Conservation (phyloP, 2,329 filamentous ascomycete genomes). For the Epichloe elymi region DNA sequence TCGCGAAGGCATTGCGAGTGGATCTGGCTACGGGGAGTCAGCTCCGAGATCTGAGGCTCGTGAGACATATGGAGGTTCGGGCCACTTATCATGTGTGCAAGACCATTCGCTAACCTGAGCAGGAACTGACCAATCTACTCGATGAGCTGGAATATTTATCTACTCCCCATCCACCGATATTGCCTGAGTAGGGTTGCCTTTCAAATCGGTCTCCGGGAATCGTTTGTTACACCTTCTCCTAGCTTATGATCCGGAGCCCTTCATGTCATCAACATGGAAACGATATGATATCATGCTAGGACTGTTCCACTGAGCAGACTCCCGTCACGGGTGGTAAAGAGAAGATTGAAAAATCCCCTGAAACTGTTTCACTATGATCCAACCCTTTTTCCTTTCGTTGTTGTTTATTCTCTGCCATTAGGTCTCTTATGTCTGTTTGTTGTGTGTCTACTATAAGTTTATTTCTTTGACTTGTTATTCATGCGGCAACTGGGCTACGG, state of each 20-base stretch:
- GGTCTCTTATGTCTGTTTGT: slow-evolving; percentile 3
- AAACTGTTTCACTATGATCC: not conserved
- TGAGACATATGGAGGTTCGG: slow-evolving; percentile 31
- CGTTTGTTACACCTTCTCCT: not conserved
- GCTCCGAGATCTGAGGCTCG: slow-evolving; percentile 30
- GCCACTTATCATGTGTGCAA: slow-evolving; percentile 1
- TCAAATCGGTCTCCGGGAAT: not conserved
- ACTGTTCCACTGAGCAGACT: not conserved
- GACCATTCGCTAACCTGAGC: slow-evolving; percentile 14
- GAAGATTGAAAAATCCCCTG: not conserved
- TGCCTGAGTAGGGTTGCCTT: not conserved
- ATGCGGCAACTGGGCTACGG: slow-evolving; percentile 22
- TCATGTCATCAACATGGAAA: not conserved
- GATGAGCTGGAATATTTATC: slow-evolving; percentile 1
- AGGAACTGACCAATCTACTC: slow-evolving; percentile 18
- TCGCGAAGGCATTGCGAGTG: slow-evolving; percentile 24
- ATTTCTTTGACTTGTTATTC: slow-evolving; percentile 16
- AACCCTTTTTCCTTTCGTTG: not conserved
- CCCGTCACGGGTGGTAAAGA: not conserved
- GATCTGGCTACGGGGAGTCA: slow-evolving; percentile 27
- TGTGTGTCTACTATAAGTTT: slow-evolving; percentile 18
- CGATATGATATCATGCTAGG: not conserved
- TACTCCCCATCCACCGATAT: not conserved
- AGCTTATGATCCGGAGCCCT: not conserved
- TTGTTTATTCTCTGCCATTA: not conserved